These are phyloP conservation scores for Penicillium sp. DNA, from an alignment of 2,329 filamentous ascomycete species.

Conservation along the genomic window DNA sequence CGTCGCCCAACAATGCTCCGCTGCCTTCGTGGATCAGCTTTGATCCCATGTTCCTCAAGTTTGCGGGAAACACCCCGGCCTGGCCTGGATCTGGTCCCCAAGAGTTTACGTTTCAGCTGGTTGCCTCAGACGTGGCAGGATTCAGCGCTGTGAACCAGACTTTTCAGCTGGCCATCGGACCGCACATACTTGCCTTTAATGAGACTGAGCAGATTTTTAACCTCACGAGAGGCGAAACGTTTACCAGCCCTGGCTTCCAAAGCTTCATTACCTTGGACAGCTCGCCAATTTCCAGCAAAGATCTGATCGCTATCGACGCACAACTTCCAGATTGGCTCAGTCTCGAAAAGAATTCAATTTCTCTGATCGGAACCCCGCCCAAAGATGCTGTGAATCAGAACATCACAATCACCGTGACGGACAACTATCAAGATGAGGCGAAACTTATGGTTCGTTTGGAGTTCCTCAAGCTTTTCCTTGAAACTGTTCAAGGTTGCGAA, in stretches of 20 bases:
- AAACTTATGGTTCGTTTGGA: slow-evolving; percentile 57
- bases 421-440: slow-evolving; percentile 62
- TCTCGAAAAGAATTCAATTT: slow-evolving; percentile 64
- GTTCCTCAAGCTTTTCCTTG: slow-evolving; percentile 48
- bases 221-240: slow-evolving; percentile 54
- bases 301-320: slow-evolving; percentile 56
- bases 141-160: slow-evolving; percentile 67
- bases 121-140: slow-evolving; percentile 78
- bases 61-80: slow-evolving; percentile 70
- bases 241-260: slow-evolving; percentile 58
- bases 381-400: slow-evolving; percentile 61
- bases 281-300: slow-evolving; percentile 49
- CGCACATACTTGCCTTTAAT: slow-evolving; percentile 68
- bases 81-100: slow-evolving; percentile 69
- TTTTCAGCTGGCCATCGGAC: slow-evolving; percentile 73
- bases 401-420: slow-evolving; percentile 62
- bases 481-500: slow-evolving; percentile 49
- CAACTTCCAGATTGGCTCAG: slow-evolving; percentile 69
- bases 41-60: slow-evolving; percentile 62
- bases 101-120: slow-evolving; percentile 69
- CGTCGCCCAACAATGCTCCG: slow-evolving; percentile 75
- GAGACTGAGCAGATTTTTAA: slow-evolving; percentile 60
- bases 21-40: slow-evolving; percentile 85
- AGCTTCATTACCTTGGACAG: slow-evolving; percentile 62
- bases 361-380: slow-evolving; percentile 66